Conservation (phyloP, 2,329 filamentous ascomycete species). For the Cladosporium austrohemisphaericum region DNA sequence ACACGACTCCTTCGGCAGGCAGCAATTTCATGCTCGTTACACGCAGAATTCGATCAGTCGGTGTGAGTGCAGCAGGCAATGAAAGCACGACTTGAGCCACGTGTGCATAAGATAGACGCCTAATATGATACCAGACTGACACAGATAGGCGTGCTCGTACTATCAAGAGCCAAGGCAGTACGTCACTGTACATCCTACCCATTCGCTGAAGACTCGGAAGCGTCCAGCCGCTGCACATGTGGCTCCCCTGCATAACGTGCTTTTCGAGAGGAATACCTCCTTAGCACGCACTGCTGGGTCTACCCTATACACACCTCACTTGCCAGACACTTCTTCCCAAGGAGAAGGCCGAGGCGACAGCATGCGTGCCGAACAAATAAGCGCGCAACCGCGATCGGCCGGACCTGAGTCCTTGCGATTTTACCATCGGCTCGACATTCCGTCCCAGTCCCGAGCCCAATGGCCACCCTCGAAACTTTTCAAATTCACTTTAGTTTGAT, state of each 20-base stretch:
- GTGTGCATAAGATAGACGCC: background rate
- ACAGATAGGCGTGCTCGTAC: background rate
- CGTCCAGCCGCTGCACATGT: too few species aligned
- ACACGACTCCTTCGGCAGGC: background rate
- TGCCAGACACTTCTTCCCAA: too few species aligned
- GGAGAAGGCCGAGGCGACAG: too few species aligned
- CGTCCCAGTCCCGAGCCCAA: background rate
- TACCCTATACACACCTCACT: too few species aligned
- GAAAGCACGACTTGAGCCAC: background rate
- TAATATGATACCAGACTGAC: background rate
- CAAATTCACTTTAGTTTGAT: background rate
- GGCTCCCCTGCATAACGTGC: too few species aligned
- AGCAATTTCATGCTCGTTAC: background rate
- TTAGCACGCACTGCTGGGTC: too few species aligned
- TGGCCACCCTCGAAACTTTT: background rate
- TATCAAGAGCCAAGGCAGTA: conserved; percentile 1
- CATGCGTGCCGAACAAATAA: too few species aligned
- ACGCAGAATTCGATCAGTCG: background rate
- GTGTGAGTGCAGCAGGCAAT: background rate
- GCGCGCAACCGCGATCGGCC: too few species aligned
- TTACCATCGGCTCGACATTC: background rate
- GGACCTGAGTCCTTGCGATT: background rate
- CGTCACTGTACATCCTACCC: too few species aligned
- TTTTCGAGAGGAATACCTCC: too few species aligned
- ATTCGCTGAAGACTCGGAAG: too few species aligned